These are phyloP conservation scores for Backusella australiensis DNA, from an alignment of 192 early-diverging fungal species.

Conservation along the genomic window DNA sequence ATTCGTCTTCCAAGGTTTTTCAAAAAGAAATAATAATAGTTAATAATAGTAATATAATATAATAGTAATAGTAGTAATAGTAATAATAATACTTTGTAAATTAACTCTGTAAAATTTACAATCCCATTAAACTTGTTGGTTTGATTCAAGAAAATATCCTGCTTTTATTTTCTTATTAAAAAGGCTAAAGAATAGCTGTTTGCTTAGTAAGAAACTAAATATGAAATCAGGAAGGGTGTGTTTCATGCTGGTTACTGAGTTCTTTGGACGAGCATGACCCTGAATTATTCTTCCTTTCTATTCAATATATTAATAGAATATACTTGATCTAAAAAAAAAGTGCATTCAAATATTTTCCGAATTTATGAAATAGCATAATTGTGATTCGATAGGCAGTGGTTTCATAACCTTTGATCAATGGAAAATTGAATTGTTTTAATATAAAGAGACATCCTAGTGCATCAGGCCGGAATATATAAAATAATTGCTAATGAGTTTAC, in stretches of 20 bases:
- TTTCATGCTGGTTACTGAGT: no score
- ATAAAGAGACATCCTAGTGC: neutral
- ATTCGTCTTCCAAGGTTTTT: conserved; percentile 6
- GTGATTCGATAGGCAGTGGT: neutral
- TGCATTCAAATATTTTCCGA: neutral
- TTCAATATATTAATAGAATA: neutral
- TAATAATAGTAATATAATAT: neutral
- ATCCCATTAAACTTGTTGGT: no score
- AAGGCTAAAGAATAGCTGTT: no score
- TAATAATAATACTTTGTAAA: neutral
- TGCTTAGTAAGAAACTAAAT: no score
- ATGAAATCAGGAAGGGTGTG: no score
- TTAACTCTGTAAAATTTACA: neutral
- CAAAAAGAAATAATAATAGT: neutral
- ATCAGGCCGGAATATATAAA: neutral
- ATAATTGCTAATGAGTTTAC: neutral
- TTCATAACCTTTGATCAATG: neutral
- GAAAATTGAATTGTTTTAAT: neutral
- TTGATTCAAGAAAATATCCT: no score
- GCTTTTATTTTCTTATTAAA: no score
- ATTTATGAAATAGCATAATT: neutral
- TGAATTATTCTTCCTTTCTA: neutral
- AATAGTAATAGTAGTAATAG: neutral
- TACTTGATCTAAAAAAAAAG: neutral
- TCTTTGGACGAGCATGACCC: no score